Conservation (phyloP, 2,329 filamentous ascomycete genomes). For the Colletotrichum higginsianum region DNA sequence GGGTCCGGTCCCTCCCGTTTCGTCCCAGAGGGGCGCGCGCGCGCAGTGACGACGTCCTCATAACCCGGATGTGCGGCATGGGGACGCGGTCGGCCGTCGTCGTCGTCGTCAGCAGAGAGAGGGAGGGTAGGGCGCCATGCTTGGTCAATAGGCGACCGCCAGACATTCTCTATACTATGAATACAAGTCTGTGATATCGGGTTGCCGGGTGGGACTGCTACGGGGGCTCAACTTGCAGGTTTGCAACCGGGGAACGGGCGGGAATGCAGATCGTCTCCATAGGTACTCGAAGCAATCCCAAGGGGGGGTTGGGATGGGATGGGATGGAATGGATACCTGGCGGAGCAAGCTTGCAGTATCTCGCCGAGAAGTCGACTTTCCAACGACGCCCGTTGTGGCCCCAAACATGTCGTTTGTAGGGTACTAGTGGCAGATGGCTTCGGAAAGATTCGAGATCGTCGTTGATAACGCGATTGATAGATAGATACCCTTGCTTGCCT, state of each 20-base stretch:
- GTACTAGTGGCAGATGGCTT: neutral
- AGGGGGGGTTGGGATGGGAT: neutral
- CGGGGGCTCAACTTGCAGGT: constrained; percentile 22
- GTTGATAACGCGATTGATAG: constrained; percentile 8
- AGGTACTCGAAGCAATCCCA: neutral
- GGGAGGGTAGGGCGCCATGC: neutral
- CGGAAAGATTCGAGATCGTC: constrained; percentile 12
- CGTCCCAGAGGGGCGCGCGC: neutral
- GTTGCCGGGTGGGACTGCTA: neutral
- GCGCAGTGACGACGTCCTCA: neutral
- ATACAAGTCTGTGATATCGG: constrained; percentile 7
- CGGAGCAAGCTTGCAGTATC: neutral
- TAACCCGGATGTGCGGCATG: constrained; percentile 7
- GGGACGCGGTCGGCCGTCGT: constrained; percentile 30
- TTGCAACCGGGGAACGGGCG: constrained; percentile 26
- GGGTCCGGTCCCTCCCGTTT: constrained; percentile 8
- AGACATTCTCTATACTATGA: neutral
- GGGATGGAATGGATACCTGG: neutral
- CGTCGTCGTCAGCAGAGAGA: neutral
- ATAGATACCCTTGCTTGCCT: neutral
- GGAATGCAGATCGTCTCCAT: constrained; percentile 34
- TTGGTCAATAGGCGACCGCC: neutral
- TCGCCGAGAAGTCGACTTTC: neutral
- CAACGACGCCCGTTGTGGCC: neutral
- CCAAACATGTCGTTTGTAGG: too few relatives aligned